Evolutionary conservation across 805 yeast species (phyloP), one percentile per base, ranked within the genome.

Genomic region (Blastobotrys americana): DNA sequence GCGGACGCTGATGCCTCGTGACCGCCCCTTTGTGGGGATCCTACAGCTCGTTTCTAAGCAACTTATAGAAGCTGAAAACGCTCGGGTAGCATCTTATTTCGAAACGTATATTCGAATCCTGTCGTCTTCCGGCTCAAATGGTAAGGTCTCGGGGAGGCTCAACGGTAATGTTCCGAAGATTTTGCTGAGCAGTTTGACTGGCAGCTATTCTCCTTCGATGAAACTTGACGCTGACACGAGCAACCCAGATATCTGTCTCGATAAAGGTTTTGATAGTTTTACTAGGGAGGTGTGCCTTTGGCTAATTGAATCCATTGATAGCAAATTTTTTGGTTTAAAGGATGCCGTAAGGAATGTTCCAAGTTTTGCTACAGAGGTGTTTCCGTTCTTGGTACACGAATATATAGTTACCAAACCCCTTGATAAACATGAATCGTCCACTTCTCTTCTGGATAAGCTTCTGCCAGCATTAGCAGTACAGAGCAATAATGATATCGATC

Each of bases 301-400:
- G 31, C 31, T 25, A 13, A 8, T 25, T 8, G 31, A 25, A 8
- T 8, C 10, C 8, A 25, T 25, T 25, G 31, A 25, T 25, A 13
- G 13, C 10, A 25, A 25, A 25, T 25, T 8, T 13, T 25, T 13
- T 25, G 20, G 45, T 15, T 19, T 42, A 8, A 17, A 15, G 25
- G 5, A 13, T 16, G 16, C 38, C 19, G 15, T 43, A 16, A 15
- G 25, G 4, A 20, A 43, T 31, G 37, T 43, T 17, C 33, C 22
- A 3, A 13, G 18, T 4, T 43, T 38, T n/a, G 35, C 27, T 27
- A 4, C 13, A 3, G n/a, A 10, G 5, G 18, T 41, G 13, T 44
- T 44, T 15, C 45, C 46, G 3, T 34, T 41, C 16, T 22, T 44
- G 35, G 45, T 33, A 5, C 47, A 44, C 18, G 45, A 44, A 27